Base-by-base conservation (phyloP, 1,284 basidiomycete species). In the Apiotrichum laibachii region DNA sequence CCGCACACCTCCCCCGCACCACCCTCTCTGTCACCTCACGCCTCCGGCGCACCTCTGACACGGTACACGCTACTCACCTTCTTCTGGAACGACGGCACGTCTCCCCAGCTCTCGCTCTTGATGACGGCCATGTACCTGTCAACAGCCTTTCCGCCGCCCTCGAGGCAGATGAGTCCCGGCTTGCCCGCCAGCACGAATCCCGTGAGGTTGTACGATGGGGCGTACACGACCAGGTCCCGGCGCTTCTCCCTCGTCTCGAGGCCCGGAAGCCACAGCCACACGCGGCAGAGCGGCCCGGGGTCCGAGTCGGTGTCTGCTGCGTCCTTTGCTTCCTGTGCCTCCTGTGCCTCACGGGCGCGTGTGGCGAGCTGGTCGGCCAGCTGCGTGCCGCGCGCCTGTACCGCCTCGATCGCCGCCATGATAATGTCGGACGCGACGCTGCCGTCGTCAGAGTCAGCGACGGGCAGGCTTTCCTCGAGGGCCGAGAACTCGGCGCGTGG, bases 121-220 rank as follows among this genome's bases (percentile, higher is more conserved):
- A 81, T 79, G n/a, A 73, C 72, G 11, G 64, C 61, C 76, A 80
- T 77, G 68, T 78, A 80, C 2, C 63, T 48, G 37, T 79, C 78
- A 0, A 79, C 67, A 11, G 68, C 66, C 42, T 51, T 54, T 2
- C 70, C 70, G 0, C 70, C 71, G 0, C 80, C 80, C 62, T 81
- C 80, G 16, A 80, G 65, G 54, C 79, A 79, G 7, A 81, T 67
- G 9, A 81, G 53, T 0, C 72, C 80, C 0, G 80, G 80, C 63
- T 81, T 81, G 37, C 77, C 78, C 19, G 78, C 74, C 6, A 79
- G 62, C 0, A 81, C 77, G 45, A 81, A 80, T 2, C 80, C 80
- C 0, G 76, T 79, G 31, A 81, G 60, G 1, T 62, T 62, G 52
- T 72, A 76, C 18, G 70, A 62, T 1, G 71, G 61, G 1, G 77